phyloP scores from a whole-genome alignment of 805 yeast species.

The Pichia cephalocereana region DNA sequence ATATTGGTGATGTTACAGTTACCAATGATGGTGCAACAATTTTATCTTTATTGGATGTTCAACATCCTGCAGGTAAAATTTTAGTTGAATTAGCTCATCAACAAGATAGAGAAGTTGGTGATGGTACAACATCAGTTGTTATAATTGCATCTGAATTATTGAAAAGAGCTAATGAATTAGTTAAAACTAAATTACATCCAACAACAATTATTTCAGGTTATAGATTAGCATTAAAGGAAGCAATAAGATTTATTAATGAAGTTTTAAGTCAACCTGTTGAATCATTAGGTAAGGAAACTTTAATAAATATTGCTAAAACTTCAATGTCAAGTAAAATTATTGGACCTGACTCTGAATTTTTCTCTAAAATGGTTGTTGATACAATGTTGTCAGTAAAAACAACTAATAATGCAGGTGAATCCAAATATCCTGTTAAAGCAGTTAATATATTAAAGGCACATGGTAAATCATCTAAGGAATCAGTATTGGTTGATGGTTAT shows the following conservation, averaged over 20 bases:
- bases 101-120: constrained; percentile 98
- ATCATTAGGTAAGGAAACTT: constrained; percentile 69
- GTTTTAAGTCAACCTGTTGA: constrained; percentile 78
- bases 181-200: constrained; percentile 91
- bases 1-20: constrained; percentile 97
- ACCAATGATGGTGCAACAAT: constrained; percentile 99
- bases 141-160: constrained; percentile 89
- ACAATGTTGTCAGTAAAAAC: constrained; percentile 94
- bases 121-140: constrained; percentile 85
- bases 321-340: constrained; percentile 96
- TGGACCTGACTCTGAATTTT: constrained; percentile 88
- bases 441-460: constrained; percentile 94
- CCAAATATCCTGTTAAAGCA: constrained; percentile 92
- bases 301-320: constrained; percentile 89
- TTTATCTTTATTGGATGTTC: constrained; percentile 81
- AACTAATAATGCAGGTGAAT: constrained; percentile 76
- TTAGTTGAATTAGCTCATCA: constrained; percentile 96
- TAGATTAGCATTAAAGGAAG: constrained; percentile 87
- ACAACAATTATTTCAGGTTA: constrained; percentile 97
- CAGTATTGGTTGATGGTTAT: constrained; percentile 82
- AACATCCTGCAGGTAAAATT: constrained; percentile 98
- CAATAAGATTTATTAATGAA: constrained; percentile 76
- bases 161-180: constrained; percentile 88
- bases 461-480: constrained; percentile 86
- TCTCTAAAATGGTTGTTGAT: constrained; percentile 85